phyloP scores from a whole-genome alignment of 306 rosid genomes.

The Cucurbita argyrosperma region DNA sequence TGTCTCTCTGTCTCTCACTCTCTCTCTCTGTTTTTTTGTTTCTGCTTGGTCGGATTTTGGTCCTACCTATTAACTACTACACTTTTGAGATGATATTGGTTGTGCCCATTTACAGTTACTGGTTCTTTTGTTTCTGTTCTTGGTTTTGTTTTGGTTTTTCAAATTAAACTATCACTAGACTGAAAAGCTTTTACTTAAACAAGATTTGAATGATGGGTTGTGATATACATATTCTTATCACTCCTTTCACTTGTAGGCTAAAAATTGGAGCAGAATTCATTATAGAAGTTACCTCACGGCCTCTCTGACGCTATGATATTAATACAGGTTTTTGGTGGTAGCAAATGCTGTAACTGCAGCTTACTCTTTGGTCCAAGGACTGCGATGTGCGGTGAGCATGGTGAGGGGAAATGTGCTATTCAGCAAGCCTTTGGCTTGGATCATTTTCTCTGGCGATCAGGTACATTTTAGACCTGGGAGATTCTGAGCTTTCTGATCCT shows the following conservation, averaged over 20 bases:
- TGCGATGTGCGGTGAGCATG: conserved; percentile 47
- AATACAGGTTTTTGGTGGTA: conserved; percentile 52
- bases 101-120: background rate
- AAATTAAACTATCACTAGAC: background rate
- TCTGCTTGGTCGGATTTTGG: background rate
- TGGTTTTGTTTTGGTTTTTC: background rate
- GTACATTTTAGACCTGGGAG: conserved; percentile 10
- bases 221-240: background rate
- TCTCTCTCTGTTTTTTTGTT: background rate
- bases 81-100: too few species aligned
- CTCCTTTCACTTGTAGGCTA: background rate
- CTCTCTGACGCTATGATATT: background rate
- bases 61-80: background rate
- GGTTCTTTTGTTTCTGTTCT: background rate
- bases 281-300: background rate
- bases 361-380: conserved; percentile 56
- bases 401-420: conserved; percentile 46
- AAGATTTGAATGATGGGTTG: background rate
- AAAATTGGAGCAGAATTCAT: background rate
- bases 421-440: conserved; percentile 78
- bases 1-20: background rate
- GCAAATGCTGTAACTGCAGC: conserved; percentile 60
- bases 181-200: background rate
- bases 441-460: conserved; percentile 79
- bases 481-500: background rate